phyloP scores from a whole-genome alignment of 805 yeast genomes.

The Ogataea trehaloabstinens region DNA sequence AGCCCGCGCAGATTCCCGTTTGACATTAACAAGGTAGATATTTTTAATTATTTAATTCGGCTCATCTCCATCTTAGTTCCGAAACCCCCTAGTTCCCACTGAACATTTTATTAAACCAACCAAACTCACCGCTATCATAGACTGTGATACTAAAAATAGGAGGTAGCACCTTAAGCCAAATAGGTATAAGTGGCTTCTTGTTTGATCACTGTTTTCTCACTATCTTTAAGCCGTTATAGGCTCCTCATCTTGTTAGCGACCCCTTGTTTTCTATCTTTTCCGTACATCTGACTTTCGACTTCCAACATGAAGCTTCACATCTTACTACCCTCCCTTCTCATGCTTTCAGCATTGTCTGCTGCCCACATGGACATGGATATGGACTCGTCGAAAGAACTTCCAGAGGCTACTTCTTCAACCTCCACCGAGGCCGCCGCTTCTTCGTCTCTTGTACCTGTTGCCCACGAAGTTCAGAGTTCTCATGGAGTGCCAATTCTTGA shows the following conservation, averaged over 20 bases:
- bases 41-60: background rate
- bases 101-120: too few species aligned
- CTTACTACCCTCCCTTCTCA: background rate
- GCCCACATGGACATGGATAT: conserved; percentile 3
- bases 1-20: conserved; percentile 1
- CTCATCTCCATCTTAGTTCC: conserved; percentile 1
- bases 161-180: too few species aligned
- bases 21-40: background rate
- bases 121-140: too few species aligned
- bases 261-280: background rate
- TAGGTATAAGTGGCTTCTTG: too few species aligned
- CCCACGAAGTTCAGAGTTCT: conserved; percentile 45
- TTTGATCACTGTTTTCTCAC: too few species aligned
- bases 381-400: background rate
- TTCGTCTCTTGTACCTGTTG: conserved; percentile 34
- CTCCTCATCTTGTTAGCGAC: too few species aligned
- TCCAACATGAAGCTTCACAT: background rate
- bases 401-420: background rate
- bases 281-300: too few species aligned
- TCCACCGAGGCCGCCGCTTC: conserved; percentile 1
- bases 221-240: too few species aligned
- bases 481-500: conserved; percentile 78
- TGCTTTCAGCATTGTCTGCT: background rate
- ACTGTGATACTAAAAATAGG: too few species aligned
- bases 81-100: background rate